Evolutionary conservation across 2,329 filamentous ascomycete genomes (phyloP), one percentile per base, ranked within the genome.

Genomic region (Fusarium nanum): DNA sequence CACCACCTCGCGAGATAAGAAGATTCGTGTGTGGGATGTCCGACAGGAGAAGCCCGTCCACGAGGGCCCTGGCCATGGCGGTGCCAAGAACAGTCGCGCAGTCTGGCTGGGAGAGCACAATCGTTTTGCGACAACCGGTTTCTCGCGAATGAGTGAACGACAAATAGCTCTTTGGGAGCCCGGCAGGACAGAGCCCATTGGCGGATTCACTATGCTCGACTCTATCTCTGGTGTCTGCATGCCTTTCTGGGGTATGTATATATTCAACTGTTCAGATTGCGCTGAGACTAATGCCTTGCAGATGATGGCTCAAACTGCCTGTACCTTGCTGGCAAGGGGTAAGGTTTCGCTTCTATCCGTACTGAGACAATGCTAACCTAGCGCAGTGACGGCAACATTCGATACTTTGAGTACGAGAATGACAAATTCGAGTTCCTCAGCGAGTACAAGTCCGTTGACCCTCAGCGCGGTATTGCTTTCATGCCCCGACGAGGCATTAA

Each of bases 71-170:
- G 96, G 96, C 67, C 96, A 99, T 80, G 87, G 90, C 30, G 96
- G 96, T 60, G 96, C 96, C 73, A 99, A 99, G 88, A 98, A 97
- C 86, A 98, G 95, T 82, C 92, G 96, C 78, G 92, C 92, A 30
- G 94, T 97, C 16, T 99, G 96, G 96, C 88, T 99, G 87, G 96
- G 95, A 78, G 96, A 98, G 82, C 93, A 97, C 78, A 97, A 98
- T 83, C 91, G 95, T 71, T 91, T 99, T 76, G 96, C 93, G 56
- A 98, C 96, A 4, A 98, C 96, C 8, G 96, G 96, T 71, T 99
- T 99, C 86, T 98, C 94, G 53, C 92, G 91, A 79, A 98, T 98
- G 96, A 98, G 96, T 79, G 96, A 99, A 83, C 91, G 96, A 56
- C 96, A 99, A 81, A 87, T 99, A 73, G 96, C 93, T 56, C 86